Evolutionary conservation across 495 filamentous ascomycete species (phyloP).

Genomic region (Hypoxylon subgilvum): DNA sequence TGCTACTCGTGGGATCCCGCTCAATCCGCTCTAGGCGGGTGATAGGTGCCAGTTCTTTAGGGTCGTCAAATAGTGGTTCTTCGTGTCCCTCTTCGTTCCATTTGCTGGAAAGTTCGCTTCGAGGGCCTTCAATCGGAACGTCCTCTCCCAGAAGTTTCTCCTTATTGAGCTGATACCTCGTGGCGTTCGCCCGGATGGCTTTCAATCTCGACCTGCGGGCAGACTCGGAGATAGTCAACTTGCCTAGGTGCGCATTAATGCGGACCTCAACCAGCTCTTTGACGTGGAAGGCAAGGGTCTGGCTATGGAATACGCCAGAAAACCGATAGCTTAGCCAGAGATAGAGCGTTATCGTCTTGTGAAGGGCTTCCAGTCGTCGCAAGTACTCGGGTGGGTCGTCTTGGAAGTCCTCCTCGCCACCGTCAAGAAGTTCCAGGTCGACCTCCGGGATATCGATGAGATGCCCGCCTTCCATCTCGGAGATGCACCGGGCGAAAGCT

Average conservation of each 20-base stretch:
- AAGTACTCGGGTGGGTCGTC: constrained; percentile 60
- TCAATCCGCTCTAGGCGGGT: background rate
- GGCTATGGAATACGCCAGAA: constrained; percentile 78
- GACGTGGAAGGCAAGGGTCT: constrained; percentile 77
- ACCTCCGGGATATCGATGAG: constrained; percentile 68
- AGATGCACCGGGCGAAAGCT: constrained; percentile 71
- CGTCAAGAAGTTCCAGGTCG: constrained; percentile 71
- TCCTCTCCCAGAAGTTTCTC: constrained; percentile 26
- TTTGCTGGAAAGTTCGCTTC: constrained; percentile 37
- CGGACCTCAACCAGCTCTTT: constrained; percentile 78
- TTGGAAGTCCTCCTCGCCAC: constrained; percentile 43
- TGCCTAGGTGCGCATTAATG: constrained; percentile 70
- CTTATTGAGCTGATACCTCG: constrained; percentile 9
- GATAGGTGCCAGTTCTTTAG: constrained; percentile 12
- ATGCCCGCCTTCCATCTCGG: constrained; percentile 65
- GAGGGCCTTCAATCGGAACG: background rate
- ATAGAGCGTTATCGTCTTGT: constrained; percentile 82
- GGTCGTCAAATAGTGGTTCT: constrained; percentile 37
- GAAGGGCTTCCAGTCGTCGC: constrained; percentile 70
- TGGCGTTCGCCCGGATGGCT: constrained; percentile 31
- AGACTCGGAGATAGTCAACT: constrained; percentile 33
- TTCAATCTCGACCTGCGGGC: constrained; percentile 18
- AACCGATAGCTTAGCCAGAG: constrained; percentile 81
- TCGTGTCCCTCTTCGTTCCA: constrained; percentile 43
- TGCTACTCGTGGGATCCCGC: background rate